Evolutionary conservation across 345 rosid species (phyloP).

Genomic region (Erodium maritimum): DNA sequence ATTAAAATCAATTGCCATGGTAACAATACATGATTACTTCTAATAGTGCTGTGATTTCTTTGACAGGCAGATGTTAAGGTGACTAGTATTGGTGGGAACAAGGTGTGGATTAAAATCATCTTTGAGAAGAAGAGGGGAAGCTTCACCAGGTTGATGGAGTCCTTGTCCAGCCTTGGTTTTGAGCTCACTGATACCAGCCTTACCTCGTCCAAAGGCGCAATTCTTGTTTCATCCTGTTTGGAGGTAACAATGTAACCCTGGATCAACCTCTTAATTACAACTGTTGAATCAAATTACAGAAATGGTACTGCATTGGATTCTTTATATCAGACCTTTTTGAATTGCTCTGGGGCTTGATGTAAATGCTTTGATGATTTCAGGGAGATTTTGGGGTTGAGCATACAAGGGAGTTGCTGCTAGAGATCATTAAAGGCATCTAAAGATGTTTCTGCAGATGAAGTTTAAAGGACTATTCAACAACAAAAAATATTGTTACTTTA

Average conservation of each 20-base stretch:
- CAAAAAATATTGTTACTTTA: conserved; percentile 1
- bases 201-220: conserved; percentile 41
- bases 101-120: conserved; percentile 58
- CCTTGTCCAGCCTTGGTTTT: conserved; percentile 36
- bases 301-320: too few relatives aligned
- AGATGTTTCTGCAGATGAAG: background rate
- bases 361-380: conserved; percentile 18
- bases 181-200: conserved; percentile 46
- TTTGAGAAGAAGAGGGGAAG: conserved; percentile 41
- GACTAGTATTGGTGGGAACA: conserved; percentile 32
- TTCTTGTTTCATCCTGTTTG: conserved; percentile 44
- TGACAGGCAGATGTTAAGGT: conserved; percentile 55
- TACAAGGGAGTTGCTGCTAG: conserved; percentile 23
- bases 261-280: background rate
- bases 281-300: background rate
- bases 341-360: too few relatives aligned
- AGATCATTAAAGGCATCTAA: conserved; percentile 26
- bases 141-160: conserved; percentile 53
- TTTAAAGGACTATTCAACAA: too few relatives aligned
- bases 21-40: background rate
- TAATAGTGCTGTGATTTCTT: background rate
- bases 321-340: too few relatives aligned
- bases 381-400: conserved; percentile 16
- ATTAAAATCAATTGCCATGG: background rate
- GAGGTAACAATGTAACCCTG: conserved; percentile 19